Conservation (phyloP, 805 yeast genomes). For the Saccharomycopsis fodiens region DNA sequence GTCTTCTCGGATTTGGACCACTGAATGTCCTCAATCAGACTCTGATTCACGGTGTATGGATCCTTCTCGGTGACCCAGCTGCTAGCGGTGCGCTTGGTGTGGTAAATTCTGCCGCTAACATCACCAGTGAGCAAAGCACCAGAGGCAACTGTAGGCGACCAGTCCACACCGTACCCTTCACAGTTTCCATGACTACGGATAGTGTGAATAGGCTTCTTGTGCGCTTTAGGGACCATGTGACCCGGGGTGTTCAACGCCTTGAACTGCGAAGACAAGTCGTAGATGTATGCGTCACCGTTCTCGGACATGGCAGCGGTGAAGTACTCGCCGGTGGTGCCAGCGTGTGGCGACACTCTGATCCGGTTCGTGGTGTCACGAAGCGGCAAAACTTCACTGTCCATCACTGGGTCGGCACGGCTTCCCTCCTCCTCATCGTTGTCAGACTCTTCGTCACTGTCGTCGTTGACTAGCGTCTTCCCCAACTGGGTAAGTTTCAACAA, state of each 20-base stretch:
- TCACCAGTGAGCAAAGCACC: slow-evolving; percentile 90
- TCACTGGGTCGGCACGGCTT: slow-evolving; percentile 67
- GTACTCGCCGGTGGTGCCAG: slow-evolving; percentile 66
- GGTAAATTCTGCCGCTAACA: slow-evolving; percentile 70
- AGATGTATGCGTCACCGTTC: slow-evolving; percentile 81
- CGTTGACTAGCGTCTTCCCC: slow-evolving; percentile 79
- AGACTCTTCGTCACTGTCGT: slow-evolving; percentile 66
- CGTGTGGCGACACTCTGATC: slow-evolving; percentile 74
- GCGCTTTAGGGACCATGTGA: slow-evolving; percentile 62
- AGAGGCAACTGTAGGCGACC: slow-evolving; percentile 80
- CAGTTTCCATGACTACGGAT: slow-evolving; percentile 81
- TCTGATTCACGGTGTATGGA: slow-evolving; percentile 53
- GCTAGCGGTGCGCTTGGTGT: slow-evolving; percentile 68
- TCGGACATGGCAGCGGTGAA: slow-evolving; percentile 85
- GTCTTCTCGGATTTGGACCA: slow-evolving; percentile 92
- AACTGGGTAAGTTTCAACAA: slow-evolving; percentile 77
- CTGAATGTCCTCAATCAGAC: slow-evolving; percentile 92
- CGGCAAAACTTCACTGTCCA: slow-evolving; percentile 78
- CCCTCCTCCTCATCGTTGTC: slow-evolving; percentile 68
- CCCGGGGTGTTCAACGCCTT: slow-evolving; percentile 89
- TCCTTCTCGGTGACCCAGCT: slow-evolving; percentile 82
- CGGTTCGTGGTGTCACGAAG: slow-evolving; percentile 83
- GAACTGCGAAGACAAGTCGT: slow-evolving; percentile 71
- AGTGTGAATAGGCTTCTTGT: slow-evolving; percentile 77
- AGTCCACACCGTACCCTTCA: slow-evolving; percentile 96